Evolutionary conservation across 2,329 filamentous ascomycete species (phyloP), one percentile per base, ranked within the genome.

Genomic region (Neopestalotiopsis clavispora): DNA sequence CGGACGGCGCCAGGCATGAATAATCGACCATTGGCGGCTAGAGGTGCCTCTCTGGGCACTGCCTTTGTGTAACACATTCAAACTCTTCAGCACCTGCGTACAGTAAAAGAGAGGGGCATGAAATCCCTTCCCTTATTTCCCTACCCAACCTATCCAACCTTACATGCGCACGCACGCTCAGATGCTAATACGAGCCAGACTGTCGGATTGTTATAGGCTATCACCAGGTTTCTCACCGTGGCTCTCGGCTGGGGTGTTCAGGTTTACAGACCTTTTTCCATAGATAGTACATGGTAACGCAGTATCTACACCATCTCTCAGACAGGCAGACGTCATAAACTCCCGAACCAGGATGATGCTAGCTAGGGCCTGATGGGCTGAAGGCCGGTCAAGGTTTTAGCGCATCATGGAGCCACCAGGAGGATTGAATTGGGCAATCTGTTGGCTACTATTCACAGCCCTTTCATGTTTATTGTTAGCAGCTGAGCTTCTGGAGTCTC

Each of bases 281-380:
- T 28, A 28, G 23, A 28, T 28, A 28, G 23, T 28, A 28, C 23
- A 28, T 28, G 23, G 23, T 28, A 28, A 28, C 23, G 34, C 34
- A 38, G 34, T 10, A 38, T 38, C 34, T 38, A 38, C 34, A 38
- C 34, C 34, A 52, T 20, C 45, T 52, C 45, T 20, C 17, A 52
- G 45, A 52, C 45, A 52, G 45, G 17, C 45, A 52, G 45, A 52
- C 45, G 45, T 52, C 45, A 52, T 52, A 52, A n/a, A 52, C n/a
- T 52, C 17, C 45, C 45, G 45, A 52, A 52, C 45, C n/a, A 20
- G 45, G 45, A 20, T 52, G 45, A 52, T 52, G 45, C 45, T 20
- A 20, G 45, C 45, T 52, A 52, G 17, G n/a, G 45, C 17, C 17
- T 20, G 45, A 20, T n/a, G 45, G 45, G 45, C 45, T 52, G 45